Conservation (phyloP, 257 asterid species). For the Ballota nigra region DNA sequence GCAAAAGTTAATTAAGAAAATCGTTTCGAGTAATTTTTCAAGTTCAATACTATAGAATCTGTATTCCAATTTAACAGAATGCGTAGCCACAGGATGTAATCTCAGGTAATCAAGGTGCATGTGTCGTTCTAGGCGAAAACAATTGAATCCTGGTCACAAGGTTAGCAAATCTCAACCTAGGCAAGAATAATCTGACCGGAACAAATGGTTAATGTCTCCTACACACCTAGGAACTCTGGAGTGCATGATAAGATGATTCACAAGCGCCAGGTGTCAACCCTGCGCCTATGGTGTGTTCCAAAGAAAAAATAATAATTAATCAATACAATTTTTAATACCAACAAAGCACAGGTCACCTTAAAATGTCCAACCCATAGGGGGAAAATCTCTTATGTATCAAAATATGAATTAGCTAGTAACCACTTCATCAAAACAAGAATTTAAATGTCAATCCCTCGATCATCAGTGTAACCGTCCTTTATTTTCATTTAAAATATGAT, state of each 20-base stretch:
- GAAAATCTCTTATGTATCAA: neutral
- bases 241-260: neutral
- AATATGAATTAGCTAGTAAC: neutral
- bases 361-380: neutral
- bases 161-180: neutral
- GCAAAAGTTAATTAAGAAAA: neutral
- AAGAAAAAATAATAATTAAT: neutral
- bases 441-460: neutral
- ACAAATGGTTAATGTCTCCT: neutral
- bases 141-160: neutral
- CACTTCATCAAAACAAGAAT: neutral
- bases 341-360: neutral
- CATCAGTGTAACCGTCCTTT: neutral
- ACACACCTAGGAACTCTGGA: neutral
- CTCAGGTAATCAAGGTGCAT: neutral
- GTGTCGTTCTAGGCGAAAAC: neutral
- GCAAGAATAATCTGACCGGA: neutral
- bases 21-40: neutral
- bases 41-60: conserved; percentile 1
- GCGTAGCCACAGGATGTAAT: conserved; percentile 1
- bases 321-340: neutral
- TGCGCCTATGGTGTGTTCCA: neutral
- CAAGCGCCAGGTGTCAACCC: neutral
- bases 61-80: neutral
- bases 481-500: neutral